Conservation (phyloP, 75 land plant genomes). For the Picea glauca region DNA sequence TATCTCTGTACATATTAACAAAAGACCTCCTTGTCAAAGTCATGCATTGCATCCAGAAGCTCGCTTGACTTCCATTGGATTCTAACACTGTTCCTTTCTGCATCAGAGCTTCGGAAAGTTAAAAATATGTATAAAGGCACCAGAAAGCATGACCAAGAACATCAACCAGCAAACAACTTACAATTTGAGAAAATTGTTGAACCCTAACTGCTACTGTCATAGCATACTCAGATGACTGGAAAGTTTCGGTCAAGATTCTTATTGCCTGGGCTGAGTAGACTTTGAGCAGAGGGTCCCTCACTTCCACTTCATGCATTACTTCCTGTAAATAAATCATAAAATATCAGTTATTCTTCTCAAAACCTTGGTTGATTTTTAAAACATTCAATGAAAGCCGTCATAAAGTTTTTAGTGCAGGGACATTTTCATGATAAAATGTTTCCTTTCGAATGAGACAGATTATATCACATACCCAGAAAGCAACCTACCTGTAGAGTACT, state of each 20-base stretch:
- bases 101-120: neutral
- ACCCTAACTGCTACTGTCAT: conserved; percentile 27
- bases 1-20: conserved; percentile 82
- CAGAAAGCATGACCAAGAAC: neutral
- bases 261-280: conserved; percentile 36
- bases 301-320: conserved; percentile 3
- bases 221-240: conserved; percentile 30
- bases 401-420: too few species aligned
- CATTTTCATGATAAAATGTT: too few species aligned
- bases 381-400: too few species aligned
- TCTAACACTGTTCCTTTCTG: conserved; percentile 43
- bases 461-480: too few species aligned
- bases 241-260: conserved; percentile 30
- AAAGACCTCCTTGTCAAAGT: conserved; percentile 66
- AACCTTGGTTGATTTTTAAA: neutral
- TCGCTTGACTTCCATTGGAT: conserved; percentile 51
- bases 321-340: conserved; percentile 1
- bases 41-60: conserved; percentile 58
- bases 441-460: too few species aligned
- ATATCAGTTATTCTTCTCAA: too few species aligned
- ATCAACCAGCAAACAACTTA: conserved; percentile 13
- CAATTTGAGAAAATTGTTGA: conserved; percentile 32
- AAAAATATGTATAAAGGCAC: neutral
- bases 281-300: conserved; percentile 18
- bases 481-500: too few species aligned